Evolutionary conservation across 2,329 filamentous ascomycete species (phyloP).

Genomic region (Aspergillus versicolor): DNA sequence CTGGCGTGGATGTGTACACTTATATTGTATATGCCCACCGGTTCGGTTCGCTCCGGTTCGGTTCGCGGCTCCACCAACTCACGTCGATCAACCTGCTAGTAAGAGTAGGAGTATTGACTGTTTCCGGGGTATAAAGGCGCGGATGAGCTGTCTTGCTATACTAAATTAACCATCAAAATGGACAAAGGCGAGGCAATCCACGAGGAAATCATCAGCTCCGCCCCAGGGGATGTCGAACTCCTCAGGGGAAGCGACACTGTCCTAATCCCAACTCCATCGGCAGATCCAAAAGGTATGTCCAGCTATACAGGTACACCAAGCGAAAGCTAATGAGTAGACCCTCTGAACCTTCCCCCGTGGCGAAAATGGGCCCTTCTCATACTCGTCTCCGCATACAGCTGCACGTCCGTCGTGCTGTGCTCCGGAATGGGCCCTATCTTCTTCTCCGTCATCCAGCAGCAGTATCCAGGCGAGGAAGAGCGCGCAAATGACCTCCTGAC

Average conservation of each 20-base stretch:
- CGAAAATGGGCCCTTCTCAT: slow-evolving; percentile 11
- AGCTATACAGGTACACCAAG: no score
- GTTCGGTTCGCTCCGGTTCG: slow-evolving; percentile 3
- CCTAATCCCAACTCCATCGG: slow-evolving; percentile 11
- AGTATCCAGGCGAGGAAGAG: slow-evolving; percentile 8
- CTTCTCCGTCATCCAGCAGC: slow-evolving; percentile 6
- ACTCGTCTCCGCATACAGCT: slow-evolving; percentile 5
- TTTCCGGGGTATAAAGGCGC: neutral
- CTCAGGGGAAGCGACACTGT: slow-evolving; percentile 7
- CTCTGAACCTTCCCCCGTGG: slow-evolving; percentile 11
- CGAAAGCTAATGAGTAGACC: neutral
- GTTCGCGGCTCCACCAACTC: slow-evolving; percentile 2
- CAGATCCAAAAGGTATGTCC: slow-evolving; percentile 4
- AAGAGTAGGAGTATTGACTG: no score
- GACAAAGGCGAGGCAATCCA: neutral
- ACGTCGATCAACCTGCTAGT: no score
- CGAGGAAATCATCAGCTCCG: neutral
- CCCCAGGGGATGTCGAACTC: slow-evolving; percentile 7
- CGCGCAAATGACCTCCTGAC: slow-evolving; percentile 12
- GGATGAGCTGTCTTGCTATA: neutral
- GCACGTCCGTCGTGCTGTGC: slow-evolving; percentile 7
- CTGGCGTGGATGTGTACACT: neutral
- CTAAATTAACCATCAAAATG: neutral
- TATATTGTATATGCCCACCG: neutral
- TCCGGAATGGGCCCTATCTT: slow-evolving; percentile 14